Evolutionary conservation across 2,329 filamentous ascomycete species (phyloP), one percentile per base, ranked within the genome.

Genomic region (Eurotiales sp.): DNA sequence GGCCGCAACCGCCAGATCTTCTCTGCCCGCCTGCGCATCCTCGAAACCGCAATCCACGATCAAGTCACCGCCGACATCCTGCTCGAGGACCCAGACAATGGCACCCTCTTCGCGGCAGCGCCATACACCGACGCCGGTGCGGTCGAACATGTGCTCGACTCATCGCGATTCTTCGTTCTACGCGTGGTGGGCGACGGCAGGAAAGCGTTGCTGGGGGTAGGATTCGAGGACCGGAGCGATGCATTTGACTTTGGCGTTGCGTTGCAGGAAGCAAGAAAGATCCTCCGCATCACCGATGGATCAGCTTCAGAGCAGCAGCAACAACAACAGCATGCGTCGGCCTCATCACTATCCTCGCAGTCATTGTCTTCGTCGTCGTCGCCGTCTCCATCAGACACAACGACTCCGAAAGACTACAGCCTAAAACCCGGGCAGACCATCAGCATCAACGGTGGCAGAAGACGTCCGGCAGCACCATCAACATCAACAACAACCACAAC

Each of bases 391-490:
- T 4, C 45, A 6, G 11, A 25, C n/a, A n/a, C n/a, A 15, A 25
- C 14, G 7, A 23, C 36, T 1, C 42, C 54, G 71, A 82, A 80
- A 58, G 90, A 95, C 63, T 90, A 90, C 64, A 91, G 87, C 62
- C 69, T 96, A 57, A 95, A 95, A 69, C 89, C 91, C 54, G 90
- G 90, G 10, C 86, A 96, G 77, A 95, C 87, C 15, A 95, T 95
- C 60, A 89, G 85, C 21, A 84, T 95, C 57, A 88, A 87, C 65
- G 78, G 93, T 46, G 83, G 82, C 4, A 82, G 83, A 19, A 79
- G 76, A 74, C 55, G 77, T 70, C 54, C 51, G 11, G 51, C 48
- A 19, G 19, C 32, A 10, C n/a, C 46, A 2, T 15, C 37, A 7
- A 32, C 39, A 8, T 5, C 46, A 5, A n/a, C 32, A 10, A 34